A percentile compares a stretch with the other conserved stretches of the same genome.
Conservation (phyloP, 257 asterid genomes). For the Rhazya stricta region DNA sequence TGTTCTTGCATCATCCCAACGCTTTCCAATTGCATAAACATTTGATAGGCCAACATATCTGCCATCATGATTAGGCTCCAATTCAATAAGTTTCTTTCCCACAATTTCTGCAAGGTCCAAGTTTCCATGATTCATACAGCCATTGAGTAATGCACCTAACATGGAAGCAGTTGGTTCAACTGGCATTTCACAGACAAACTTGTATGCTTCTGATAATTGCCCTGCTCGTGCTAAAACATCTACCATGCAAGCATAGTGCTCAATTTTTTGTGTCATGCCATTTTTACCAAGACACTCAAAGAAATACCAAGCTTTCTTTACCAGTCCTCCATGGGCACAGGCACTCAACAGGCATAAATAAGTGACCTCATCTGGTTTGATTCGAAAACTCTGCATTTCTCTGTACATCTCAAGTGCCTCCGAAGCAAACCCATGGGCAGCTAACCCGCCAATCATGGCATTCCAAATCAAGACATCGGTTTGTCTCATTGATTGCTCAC, state of each 20-base stretch:
- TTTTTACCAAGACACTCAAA: constrained; percentile 32
- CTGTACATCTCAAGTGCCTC: constrained; percentile 36
- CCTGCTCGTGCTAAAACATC: constrained; percentile 75
- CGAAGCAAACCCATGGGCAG: constrained; percentile 45
- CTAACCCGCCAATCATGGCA: constrained; percentile 72
- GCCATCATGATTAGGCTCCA: constrained; percentile 64
- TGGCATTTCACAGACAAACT: constrained; percentile 36
- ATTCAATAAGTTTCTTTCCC: constrained; percentile 52
- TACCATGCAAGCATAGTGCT: constrained; percentile 71
- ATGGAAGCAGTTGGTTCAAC: constrained; percentile 50
- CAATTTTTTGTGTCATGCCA: constrained; percentile 48
- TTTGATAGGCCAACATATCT: constrained; percentile 63
- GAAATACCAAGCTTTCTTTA: constrained; percentile 48
- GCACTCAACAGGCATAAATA: constrained; percentile 54
- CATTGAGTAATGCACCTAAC: constrained; percentile 61
- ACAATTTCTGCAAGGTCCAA: constrained; percentile 53
- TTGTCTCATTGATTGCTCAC: constrained; percentile 21
- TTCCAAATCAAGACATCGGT: constrained; percentile 61
- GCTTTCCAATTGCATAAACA: constrained; percentile 45
- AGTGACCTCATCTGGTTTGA: constrained; percentile 60
- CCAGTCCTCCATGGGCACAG: constrained; percentile 72
- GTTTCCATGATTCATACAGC: constrained; percentile 53
- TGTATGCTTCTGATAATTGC: constrained; percentile 42
- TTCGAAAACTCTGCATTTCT: constrained; percentile 34
- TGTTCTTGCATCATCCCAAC: constrained; percentile 58